Base-by-base conservation (phyloP, 2,329 filamentous ascomycete species). In the Sporothrix curviconia region DNA sequence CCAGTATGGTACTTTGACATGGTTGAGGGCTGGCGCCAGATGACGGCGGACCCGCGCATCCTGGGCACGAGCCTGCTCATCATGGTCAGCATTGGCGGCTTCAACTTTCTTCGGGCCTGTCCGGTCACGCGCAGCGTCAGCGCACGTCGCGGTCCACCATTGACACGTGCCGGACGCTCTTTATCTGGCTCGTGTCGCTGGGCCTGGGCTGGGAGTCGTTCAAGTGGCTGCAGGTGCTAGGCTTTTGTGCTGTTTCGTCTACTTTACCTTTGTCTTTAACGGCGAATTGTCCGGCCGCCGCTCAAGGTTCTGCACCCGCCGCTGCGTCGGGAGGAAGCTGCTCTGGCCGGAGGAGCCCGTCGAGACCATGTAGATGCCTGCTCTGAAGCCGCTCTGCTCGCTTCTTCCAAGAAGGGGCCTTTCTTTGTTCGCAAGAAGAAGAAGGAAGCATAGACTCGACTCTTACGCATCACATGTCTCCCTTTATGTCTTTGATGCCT, bases 71-170 rank as follows among this genome's bases (percentile, higher is more conserved):
- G 90, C 63, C 56, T 97, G 7, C 72, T 95, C 59, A 97, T 97
- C 70, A 99, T 99, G 94, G 81, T 99, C 64, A 95, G 90, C 67
- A 99, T 99, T 66, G 92, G 92, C 88, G 92, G 92, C 55, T 99
- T 97, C 82, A 99, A 99, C 75, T 99, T 95, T 78, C 99, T 99
- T 72, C n/a, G n/a, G 94, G 94, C 7, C 82, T 99, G 9, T 94
- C 89, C 0, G n/a, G 92, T 99, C 8, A 99, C 94, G 1, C 84
- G 90, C 60, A 85, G 75, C 61, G 90, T 99, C 64, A 95, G 89
- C 62, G 94, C 11, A 99, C 94, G 0, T 90, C 92, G 1, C 85
- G 94, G 60, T 95, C 90, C 32, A 97, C 92, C 32, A 97, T 99
- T 66, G 94, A 99, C 71, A 99, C 94, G 1, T 97, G 92, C 78